A percentile compares a stretch with the other conserved stretches of the same genome.
These are phyloP conservation scores for Juglanconis oblonga DNA, from an alignment of 2,329 filamentous ascomycete species.

Conservation along the genomic window DNA sequence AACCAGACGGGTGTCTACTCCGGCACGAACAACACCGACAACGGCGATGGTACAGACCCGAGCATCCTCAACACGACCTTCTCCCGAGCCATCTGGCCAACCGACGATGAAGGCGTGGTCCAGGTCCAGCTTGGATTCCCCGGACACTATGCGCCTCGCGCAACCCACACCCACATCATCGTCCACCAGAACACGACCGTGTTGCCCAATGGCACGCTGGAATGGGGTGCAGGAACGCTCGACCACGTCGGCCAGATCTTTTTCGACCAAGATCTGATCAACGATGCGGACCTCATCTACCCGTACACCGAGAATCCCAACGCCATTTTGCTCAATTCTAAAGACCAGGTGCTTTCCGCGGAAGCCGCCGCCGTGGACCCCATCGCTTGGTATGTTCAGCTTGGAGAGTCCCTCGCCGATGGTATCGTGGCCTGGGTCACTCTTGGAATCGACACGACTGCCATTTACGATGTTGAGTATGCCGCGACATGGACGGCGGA, in stretches of 20 bases:
- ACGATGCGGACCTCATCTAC: constrained; percentile 43
- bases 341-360: constrained; percentile 49
- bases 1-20: constrained; percentile 4
- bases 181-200: constrained; percentile 36
- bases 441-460: not conserved
- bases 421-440: constrained; percentile 54
- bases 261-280: constrained; percentile 57
- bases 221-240: constrained; percentile 33
- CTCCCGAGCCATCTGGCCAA: constrained; percentile 7
- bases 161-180: constrained; percentile 22
- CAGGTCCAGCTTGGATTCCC: constrained; percentile 6
- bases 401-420: constrained; percentile 50
- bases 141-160: constrained; percentile 4
- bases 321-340: constrained; percentile 46
- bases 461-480: not conserved
- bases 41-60: not conserved
- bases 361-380: constrained; percentile 53
- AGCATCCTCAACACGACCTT: constrained; percentile 8
- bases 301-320: constrained; percentile 49
- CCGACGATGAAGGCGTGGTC: constrained; percentile 4
- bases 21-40: constrained; percentile 2
- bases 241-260: constrained; percentile 65
- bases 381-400: constrained; percentile 54
- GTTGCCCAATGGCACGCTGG: constrained; percentile 32
- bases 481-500: constrained; percentile 5